Base-by-base conservation (phyloP, 257 asterid species). In the Plantago elongata region DNA sequence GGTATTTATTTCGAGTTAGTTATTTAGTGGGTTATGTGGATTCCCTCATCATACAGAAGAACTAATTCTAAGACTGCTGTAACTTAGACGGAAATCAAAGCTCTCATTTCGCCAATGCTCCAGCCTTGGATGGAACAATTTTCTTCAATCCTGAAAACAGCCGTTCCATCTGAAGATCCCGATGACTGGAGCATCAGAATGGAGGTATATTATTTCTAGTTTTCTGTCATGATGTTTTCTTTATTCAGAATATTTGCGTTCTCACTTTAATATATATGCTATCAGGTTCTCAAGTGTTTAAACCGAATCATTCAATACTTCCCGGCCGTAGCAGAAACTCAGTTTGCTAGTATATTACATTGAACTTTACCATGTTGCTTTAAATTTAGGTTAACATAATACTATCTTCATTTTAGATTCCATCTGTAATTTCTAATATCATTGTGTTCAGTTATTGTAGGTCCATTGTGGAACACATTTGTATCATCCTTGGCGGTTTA, bases 111-210 rank as follows among this genome's bases (percentile, higher is more conserved):
- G 70, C 95, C 94, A 54, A 77, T 87, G 97, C 83, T 89, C 74
- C 97, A 77, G 67, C 89, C 88, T 15, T 93, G 95, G 96, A 81
- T 89, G 83, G 84, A 85, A 47, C 96, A 83, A 57, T 89, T 93
- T 68, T 80, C 92, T 44, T 78, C 71, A 60, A 76, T 85, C 69
- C 72, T 93, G 64, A 67, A 76, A 65, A 68, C 68, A 63, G 85
- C 97, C n/a, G 86, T 93, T 77, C 97, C 75, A 72, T 82, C 90
- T 64, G 99, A 93, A 79, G 97, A 87, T 74, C 99, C 99, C 48
- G 97, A 89, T 50, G 95, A 89, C 69, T 93, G 99, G 99, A 81
- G 93, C 87, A 85, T 85, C 59, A 81, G 92, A 73, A 85, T 89
- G 94, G 96, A 93, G 99, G 99, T 89, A 68, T 60, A 54, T 55